phyloP scores from a whole-genome alignment of 257 asterid genomes.

The Plectranthus barbatus region DNA sequence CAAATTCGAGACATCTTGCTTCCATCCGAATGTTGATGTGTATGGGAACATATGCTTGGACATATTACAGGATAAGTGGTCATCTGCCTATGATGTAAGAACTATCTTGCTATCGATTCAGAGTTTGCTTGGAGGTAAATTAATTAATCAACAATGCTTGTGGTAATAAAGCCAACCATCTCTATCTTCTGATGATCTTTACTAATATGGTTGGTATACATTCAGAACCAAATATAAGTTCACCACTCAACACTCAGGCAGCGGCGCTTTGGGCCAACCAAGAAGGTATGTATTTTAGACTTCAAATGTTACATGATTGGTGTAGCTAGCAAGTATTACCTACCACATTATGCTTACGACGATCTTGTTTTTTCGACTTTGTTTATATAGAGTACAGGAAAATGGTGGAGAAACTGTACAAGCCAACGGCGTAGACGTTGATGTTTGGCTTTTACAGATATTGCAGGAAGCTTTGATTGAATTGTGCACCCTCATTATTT shows the following conservation, averaged over 20 bases:
- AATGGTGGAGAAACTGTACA: constrained; percentile 52
- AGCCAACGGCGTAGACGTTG: constrained; percentile 29
- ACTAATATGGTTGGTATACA: not conserved
- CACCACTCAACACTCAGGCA: constrained; percentile 86
- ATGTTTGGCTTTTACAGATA: not conserved
- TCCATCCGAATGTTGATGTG: constrained; percentile 87
- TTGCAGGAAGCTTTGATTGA: not conserved
- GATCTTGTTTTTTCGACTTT: not conserved
- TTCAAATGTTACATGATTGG: not conserved
- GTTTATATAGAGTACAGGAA: constrained; percentile 45
- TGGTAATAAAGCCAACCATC: not conserved
- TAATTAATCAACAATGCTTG: constrained; percentile 8
- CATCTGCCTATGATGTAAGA: constrained; percentile 94
- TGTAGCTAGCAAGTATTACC: not conserved
- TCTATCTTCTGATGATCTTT: not conserved
- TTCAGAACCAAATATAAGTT: constrained; percentile 81
- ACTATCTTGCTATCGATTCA: constrained; percentile 83
- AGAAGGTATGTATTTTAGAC: constrained; percentile 48
- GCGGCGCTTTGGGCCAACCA: constrained; percentile 86
- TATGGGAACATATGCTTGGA: constrained; percentile 89
- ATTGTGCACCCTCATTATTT: too few species aligned
- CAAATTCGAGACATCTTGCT: constrained; percentile 86
- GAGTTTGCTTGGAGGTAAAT: constrained; percentile 87
- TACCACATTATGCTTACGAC: not conserved
- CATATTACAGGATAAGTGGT: constrained; percentile 95